Percentiles rank a stretch among this genome's conserved stretches.
Conservation (phyloP, 345 rosid species). For the Gossypium australe region DNA sequence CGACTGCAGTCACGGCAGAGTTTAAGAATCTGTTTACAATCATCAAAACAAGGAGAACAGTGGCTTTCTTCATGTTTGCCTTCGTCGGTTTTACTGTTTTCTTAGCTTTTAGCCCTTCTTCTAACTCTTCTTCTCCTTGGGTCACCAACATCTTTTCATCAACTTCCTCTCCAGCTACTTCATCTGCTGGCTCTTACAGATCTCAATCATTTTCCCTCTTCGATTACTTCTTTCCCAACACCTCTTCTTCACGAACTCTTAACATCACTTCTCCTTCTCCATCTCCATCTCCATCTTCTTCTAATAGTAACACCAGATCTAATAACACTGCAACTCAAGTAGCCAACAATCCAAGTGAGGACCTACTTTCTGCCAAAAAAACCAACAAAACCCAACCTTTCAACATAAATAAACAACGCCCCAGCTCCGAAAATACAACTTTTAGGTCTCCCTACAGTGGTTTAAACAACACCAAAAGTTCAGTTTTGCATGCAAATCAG, state of each 20-base stretch:
- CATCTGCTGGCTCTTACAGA: constrained; percentile 36
- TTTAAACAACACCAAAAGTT: constrained; percentile 12
- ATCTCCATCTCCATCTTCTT: constrained; percentile 6
- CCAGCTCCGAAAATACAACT: constrained; percentile 24
- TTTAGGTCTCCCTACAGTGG: constrained; percentile 11
- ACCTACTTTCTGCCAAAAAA: constrained; percentile 15
- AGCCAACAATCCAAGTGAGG: background rate
- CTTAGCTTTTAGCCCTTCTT: constrained; percentile 62
- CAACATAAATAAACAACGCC: background rate
- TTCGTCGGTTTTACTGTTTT: constrained; percentile 63
- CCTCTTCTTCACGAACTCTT: constrained; percentile 17
- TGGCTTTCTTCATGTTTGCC: constrained; percentile 51
- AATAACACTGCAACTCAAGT: constrained; percentile 1
- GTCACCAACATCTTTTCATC: constrained; percentile 40
- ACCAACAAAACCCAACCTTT: constrained; percentile 13
- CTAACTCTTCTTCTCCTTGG: constrained; percentile 47
- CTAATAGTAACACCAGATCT: constrained; percentile 26
- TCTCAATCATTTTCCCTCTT: constrained; percentile 53
- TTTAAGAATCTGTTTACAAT: constrained; percentile 37
- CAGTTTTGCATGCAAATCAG: constrained; percentile 16
- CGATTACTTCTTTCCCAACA: constrained; percentile 39
- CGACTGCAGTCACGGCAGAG: constrained; percentile 24
- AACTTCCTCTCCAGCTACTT: constrained; percentile 4
- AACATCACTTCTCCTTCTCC: constrained; percentile 13
- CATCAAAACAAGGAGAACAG: constrained; percentile 46